Conservation (phyloP, 2,329 filamentous ascomycete genomes). For the Xylariaceae sp. region DNA sequence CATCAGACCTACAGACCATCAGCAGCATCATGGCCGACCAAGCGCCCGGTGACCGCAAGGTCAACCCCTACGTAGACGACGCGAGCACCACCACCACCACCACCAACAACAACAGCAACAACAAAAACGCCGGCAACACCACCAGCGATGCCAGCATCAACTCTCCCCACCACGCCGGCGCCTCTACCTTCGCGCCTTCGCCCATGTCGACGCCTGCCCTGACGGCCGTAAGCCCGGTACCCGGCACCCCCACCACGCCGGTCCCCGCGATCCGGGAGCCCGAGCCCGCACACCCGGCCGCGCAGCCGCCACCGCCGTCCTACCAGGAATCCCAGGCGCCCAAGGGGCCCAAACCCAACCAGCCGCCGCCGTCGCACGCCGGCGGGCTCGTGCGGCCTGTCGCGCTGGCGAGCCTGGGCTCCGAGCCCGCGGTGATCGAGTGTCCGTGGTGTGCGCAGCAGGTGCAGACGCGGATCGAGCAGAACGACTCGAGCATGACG, state of each 20-base stretch:
- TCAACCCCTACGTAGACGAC: neutral
- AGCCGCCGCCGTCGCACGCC: no score
- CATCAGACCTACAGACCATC: no score
- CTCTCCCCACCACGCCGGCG: neutral
- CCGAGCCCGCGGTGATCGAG: conserved; percentile 8
- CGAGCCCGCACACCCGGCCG: neutral
- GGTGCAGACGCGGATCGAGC: conserved; percentile 6
- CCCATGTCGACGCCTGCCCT: no score
- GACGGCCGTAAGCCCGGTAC: no score
- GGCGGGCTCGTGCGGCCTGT: neutral
- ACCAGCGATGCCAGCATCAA: neutral
- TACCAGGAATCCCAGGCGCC: neutral
- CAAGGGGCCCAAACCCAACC: neutral
- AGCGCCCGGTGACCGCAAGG: neutral
- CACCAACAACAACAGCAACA: neutral
- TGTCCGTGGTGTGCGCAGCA: conserved; percentile 9
- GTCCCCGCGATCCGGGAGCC: neutral
- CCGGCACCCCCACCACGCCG: no score
- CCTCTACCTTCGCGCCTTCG: no score
- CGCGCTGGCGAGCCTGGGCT: neutral
- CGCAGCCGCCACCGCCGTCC: neutral
- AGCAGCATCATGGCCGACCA: no score
- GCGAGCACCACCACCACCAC: neutral
- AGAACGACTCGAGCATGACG: conserved; percentile 11
- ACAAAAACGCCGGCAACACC: neutral